These are phyloP conservation scores for Cyclaneusma minus DNA, from an alignment of 2,329 filamentous ascomycete species.

Conservation along the genomic window DNA sequence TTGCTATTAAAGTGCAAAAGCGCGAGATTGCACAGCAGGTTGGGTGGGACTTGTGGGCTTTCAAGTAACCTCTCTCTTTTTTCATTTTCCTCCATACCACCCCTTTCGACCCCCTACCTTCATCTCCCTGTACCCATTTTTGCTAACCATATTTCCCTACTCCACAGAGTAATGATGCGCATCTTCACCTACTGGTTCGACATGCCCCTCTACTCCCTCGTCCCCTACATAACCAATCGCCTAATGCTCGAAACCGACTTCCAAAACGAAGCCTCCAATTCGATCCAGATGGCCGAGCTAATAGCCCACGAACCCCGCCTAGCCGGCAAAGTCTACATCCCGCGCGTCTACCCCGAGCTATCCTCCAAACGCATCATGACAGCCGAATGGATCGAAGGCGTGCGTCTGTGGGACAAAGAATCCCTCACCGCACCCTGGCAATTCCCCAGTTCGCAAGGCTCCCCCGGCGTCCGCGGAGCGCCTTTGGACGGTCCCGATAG, in stretches of 20 bases:
- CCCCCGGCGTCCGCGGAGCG: constrained; percentile 58
- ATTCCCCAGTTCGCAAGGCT: constrained; percentile 60
- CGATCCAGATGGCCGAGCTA: constrained; percentile 65
- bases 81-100: constrained; percentile 7
- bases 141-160: constrained; percentile 7
- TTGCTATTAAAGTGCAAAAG: constrained; percentile 95
- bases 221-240: constrained; percentile 89
- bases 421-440: constrained; percentile 64
- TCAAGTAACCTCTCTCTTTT: constrained; percentile 42
- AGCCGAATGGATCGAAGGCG: constrained; percentile 94
- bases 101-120: constrained; percentile 5
- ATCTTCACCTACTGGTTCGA: constrained; percentile 83
- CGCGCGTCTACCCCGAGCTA: constrained; percentile 68
- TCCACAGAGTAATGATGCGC: constrained; percentile 61
- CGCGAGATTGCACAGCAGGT: constrained; percentile 84
- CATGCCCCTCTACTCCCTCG: constrained; percentile 78
- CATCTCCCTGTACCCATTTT: constrained; percentile 3
- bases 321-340: constrained; percentile 72
- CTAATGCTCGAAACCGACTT: constrained; percentile 91
- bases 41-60: constrained; percentile 89
- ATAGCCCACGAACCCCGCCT: constrained; percentile 64
- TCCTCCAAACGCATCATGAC: constrained; percentile 76
- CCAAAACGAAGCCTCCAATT: constrained; percentile 77
- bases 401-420: constrained; percentile 83
- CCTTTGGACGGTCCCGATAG: constrained; percentile 39